Percentiles rank a stretch among this genome's conserved stretches.
Conservation (phyloP, 305 asterid species). For the Fraxinus baroniana region DNA sequence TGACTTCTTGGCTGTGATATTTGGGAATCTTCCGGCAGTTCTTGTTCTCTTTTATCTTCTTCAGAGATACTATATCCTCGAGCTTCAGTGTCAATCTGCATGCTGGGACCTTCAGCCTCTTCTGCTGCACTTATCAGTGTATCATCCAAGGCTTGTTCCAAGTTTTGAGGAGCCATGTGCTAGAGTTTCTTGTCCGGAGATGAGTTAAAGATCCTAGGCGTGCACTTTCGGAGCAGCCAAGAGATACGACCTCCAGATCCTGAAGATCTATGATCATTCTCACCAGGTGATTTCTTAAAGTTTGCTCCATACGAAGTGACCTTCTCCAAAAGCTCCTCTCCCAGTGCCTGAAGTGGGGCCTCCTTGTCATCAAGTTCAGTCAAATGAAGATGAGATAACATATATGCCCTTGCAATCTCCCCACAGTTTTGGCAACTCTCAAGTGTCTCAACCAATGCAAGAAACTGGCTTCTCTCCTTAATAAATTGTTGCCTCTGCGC, state of each 20-base stretch:
- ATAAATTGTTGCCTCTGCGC: constrained; percentile 54
- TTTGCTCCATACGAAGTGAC: constrained; percentile 40
- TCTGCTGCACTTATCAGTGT: constrained; percentile 28
- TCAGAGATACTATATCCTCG: constrained; percentile 29
- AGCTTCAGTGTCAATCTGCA: constrained; percentile 26
- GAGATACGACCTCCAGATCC: constrained; percentile 60
- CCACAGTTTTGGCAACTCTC: constrained; percentile 69
- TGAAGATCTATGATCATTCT: constrained; percentile 35
- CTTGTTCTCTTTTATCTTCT: constrained; percentile 33
- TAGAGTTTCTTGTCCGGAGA: constrained; percentile 37
- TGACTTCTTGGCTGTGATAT: constrained; percentile 41
- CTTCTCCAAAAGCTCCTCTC: constrained; percentile 54
- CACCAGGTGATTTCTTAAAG: constrained; percentile 35
- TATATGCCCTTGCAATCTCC: constrained; percentile 44
- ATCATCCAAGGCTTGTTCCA: constrained; percentile 44
- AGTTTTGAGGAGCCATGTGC: constrained; percentile 37
- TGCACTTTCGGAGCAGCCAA: constrained; percentile 69
- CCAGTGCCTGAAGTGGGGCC: constrained; percentile 42
- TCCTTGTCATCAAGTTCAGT: constrained; percentile 43
- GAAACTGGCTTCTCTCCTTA: constrained; percentile 56
- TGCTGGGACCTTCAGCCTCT: constrained; percentile 38
- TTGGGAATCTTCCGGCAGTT: constrained; percentile 47
- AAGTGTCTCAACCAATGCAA: constrained; percentile 52
- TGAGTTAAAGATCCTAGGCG: constrained; percentile 48
- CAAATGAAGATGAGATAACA: constrained; percentile 49